Evolutionary conservation across 148 eudicot genomes (phyloP).

Genomic region (Vaccinium vitisidaea): DNA sequence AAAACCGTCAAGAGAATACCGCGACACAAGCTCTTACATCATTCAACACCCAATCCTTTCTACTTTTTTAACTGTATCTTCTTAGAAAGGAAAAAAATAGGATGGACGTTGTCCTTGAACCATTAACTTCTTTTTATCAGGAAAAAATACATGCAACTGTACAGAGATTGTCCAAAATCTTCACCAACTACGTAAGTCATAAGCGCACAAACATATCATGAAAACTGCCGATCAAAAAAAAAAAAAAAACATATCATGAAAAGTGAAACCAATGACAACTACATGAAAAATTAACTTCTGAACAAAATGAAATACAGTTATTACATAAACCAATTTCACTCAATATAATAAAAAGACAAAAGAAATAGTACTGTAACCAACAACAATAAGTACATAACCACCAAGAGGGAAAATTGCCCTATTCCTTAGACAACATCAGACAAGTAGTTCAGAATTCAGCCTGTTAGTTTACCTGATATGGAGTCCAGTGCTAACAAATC

Average conservation of each 20-base stretch:
- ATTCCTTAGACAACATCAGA: conserved; percentile 12
- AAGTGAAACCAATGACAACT: background rate
- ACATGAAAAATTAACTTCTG: background rate
- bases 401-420: background rate
- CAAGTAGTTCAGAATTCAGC: background rate
- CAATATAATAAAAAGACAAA: background rate
- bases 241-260: too few species aligned
- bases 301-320: background rate
- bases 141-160: too few species aligned
- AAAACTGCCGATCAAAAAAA: too few species aligned
- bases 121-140: background rate
- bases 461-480: conserved; percentile 57
- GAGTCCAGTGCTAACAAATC: background rate
- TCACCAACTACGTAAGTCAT: background rate
- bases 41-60: background rate
- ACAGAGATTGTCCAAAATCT: background rate
- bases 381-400: background rate
- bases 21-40: background rate
- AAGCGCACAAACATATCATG: background rate
- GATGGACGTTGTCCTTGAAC: background rate
- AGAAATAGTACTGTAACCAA: background rate
- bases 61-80: background rate
- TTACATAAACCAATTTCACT: background rate
- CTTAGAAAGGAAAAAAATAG: background rate
- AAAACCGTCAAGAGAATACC: background rate